Conservation (phyloP, 2,329 filamentous ascomycete genomes). For the Clonostachys chloroleuca region DNA sequence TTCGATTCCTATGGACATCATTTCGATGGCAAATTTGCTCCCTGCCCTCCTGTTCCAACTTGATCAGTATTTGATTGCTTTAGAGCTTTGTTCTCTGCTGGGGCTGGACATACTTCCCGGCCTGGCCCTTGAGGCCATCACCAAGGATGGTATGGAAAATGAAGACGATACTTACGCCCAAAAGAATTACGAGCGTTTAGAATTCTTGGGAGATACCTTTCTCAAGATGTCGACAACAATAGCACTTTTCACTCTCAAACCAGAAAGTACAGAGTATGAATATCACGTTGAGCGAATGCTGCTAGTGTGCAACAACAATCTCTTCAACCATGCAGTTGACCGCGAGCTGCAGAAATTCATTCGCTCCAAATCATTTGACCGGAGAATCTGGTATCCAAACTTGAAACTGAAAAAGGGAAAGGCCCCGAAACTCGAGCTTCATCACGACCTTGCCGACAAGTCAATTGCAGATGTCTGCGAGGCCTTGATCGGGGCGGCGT, state of each 20-base stretch:
- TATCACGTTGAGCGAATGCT: constrained; percentile 90
- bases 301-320: constrained; percentile 85
- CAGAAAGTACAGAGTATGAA: constrained; percentile 75
- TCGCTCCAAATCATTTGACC: constrained; percentile 76
- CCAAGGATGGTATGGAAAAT: constrained; percentile 80
- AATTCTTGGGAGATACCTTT: constrained; percentile 82
- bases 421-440: constrained; percentile 33
- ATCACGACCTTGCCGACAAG: constrained; percentile 73
- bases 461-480: constrained; percentile 85
- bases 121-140: constrained; percentile 82
- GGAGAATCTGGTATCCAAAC: constrained; percentile 85
- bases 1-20: constrained; percentile 62
- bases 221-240: constrained; percentile 95
- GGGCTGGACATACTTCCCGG: constrained; percentile 59
- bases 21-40: constrained; percentile 69
- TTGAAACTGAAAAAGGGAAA: constrained; percentile 73
- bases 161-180: constrained; percentile 66
- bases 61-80: constrained; percentile 74
- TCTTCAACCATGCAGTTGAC: constrained; percentile 72
- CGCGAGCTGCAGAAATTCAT: constrained; percentile 69
- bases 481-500: constrained; percentile 74
- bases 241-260: constrained; percentile 72
- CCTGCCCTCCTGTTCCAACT: constrained; percentile 82
- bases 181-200: constrained; percentile 82
- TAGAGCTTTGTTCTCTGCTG: constrained; percentile 68